Base-by-base conservation (phyloP, 495 filamentous ascomycete genomes). In the Neurospora tetrasperma region DNA sequence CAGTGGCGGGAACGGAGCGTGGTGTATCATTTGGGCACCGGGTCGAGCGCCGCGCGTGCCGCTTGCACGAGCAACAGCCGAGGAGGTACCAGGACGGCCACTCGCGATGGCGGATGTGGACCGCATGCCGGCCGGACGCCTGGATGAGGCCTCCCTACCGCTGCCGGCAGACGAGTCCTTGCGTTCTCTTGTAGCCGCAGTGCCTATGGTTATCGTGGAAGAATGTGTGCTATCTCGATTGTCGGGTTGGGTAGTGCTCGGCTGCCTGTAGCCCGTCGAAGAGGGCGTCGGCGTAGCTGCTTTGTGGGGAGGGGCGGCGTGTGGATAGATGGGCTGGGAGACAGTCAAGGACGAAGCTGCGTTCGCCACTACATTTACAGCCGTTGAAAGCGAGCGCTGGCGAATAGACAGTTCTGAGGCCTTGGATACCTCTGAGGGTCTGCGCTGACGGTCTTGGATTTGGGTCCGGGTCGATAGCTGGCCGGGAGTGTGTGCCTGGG, bases 1-100 rank as follows among this genome's bases (percentile, higher is more conserved):
- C 11, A 90, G 80, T 42, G 88, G 86, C 20, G 89, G 89, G 72
- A 86, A 87, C 0, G 81, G 73, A 3, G 81, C 80, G 73, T 86
- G 78, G 39, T 77, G 75, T 27, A 35, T 62, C 54, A 62, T 31
- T 35, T 62, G 54, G 54, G 11, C 54, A 16, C 54, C 54, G 54
- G 54, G 54, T 31, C 54, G 54, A 1, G 77, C 75, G 11, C 78
- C 78, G 14, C 80, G 77, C 6, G 75, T 75, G 9, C 78, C 76
- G 62, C 77, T 75, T 3, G 79, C 72, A 20, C 77, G 79, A 35
- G 75, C 38, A 9, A 71, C 70, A 48, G 71, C 14, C 70, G 39
- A 48, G 20, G 39, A 68, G 7, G 72, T 69, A 71, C 73, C 80
- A 0, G 84, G 75, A 69, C 83, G 83, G 48, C 81, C 71, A 20